Conservation (phyloP, 1,284 basidiomycete genomes). For the Dichomitus squalens region DNA sequence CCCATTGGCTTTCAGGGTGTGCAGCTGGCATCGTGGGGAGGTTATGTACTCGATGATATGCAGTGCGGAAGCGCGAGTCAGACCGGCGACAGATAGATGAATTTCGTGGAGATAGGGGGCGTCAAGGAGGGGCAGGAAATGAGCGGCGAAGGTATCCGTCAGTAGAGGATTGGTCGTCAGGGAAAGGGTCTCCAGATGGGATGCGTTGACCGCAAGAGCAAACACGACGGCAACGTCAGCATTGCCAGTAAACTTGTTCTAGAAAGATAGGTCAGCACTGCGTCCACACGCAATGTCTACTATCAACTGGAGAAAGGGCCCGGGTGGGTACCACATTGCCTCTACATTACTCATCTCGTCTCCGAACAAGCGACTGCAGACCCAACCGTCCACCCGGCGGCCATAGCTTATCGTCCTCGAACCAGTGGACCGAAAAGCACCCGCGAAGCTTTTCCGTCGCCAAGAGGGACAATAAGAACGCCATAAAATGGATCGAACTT, state of each 20-base stretch:
- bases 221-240: constrained; percentile 38
- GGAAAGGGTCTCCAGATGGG: constrained; percentile 46
- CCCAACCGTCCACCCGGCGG: too few relatives aligned
- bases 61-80: constrained; percentile 49
- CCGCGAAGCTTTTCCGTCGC: not conserved
- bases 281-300: not conserved
- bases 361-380: too few relatives aligned
- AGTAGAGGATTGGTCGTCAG: constrained; percentile 46
- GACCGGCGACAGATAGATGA: constrained; percentile 53
- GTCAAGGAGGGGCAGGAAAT: constrained; percentile 51
- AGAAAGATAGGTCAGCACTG: not conserved
- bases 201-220: constrained; percentile 50
- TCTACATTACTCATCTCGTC: too few relatives aligned
- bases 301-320: too few relatives aligned
- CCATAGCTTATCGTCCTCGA: too few relatives aligned
- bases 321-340: too few relatives aligned
- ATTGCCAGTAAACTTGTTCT: constrained; percentile 51
- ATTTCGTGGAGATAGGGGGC: constrained; percentile 53
- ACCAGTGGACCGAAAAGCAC: too few relatives aligned
- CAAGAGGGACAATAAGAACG: not conserved
- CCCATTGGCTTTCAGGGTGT: constrained; percentile 55
- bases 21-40: constrained; percentile 54
- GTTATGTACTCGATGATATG: constrained; percentile 51
- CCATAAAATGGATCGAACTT: constrained; percentile 28
- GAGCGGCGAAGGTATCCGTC: constrained; percentile 51